These are phyloP conservation scores for Trametes coccinea DNA, from an alignment of 768 basidiomycete species.

Conservation along the genomic window DNA sequence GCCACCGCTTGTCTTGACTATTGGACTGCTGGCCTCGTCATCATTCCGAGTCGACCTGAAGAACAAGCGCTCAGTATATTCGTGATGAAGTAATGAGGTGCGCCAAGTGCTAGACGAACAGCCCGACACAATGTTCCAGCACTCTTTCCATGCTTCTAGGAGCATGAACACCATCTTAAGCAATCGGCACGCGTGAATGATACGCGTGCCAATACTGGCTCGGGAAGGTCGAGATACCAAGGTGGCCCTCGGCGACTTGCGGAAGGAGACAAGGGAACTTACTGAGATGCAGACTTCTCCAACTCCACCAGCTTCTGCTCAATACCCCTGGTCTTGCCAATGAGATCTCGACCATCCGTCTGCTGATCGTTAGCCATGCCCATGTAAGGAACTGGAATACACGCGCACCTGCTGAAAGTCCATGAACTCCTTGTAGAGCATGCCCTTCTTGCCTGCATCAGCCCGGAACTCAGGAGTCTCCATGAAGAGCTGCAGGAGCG, in stretches of 20 bases:
- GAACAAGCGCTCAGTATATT: background rate
- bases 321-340: conserved; percentile 43
- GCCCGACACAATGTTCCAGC: too few species aligned
- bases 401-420: conserved; percentile 64
- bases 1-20: conserved; percentile 47
- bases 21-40: conserved; percentile 20
- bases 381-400: background rate
- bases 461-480: conserved; percentile 56
- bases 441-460: conserved; percentile 51
- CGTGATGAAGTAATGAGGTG: too few species aligned
- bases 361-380: conserved; percentile 27
- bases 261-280: conserved; percentile 10
- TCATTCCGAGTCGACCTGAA: conserved; percentile 2
- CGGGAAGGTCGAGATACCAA: too few species aligned
- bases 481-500: conserved; percentile 57
- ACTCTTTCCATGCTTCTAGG: too few species aligned
- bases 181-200: too few species aligned
- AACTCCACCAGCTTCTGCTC: conserved; percentile 48
- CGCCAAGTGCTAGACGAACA: background rate
- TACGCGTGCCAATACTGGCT: too few species aligned
- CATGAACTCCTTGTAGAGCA: conserved; percentile 60
- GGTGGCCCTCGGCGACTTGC: background rate
- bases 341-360: conserved; percentile 41
- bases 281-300: conserved; percentile 41
- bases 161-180: too few species aligned